Conservation (phyloP, 2,329 filamentous ascomycete species). For the Nothophoma quercina region DNA sequence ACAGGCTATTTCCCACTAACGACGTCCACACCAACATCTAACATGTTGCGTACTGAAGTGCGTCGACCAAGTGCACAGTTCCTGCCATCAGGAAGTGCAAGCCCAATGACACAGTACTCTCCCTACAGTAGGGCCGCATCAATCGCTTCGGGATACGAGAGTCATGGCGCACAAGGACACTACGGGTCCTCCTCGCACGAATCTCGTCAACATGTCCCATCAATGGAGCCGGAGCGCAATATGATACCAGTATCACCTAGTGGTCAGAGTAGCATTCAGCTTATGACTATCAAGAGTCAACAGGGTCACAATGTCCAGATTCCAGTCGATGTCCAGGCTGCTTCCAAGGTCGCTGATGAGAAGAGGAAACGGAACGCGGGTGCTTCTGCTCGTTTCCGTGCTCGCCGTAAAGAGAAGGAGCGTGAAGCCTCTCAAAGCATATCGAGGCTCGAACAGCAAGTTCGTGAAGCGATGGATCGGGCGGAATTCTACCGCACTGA, state of each 20-base stretch:
- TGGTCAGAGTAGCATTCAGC: slow-evolving; percentile 58
- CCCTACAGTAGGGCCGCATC: slow-evolving; percentile 46
- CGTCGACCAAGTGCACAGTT: slow-evolving; percentile 47
- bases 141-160: slow-evolving; percentile 48
- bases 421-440: slow-evolving; percentile 74
- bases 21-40: slow-evolving; percentile 44
- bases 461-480: slow-evolving; percentile 72
- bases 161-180: slow-evolving; percentile 34
- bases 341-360: slow-evolving; percentile 82
- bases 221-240: slow-evolving; percentile 39
- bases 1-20: slow-evolving; percentile 43
- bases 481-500: slow-evolving; percentile 77
- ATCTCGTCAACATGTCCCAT: background rate
- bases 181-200: slow-evolving; percentile 22
- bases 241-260: slow-evolving; percentile 57
- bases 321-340: slow-evolving; percentile 80
- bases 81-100: slow-evolving; percentile 53
- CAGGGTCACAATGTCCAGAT: slow-evolving; percentile 63
- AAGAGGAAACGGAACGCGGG: slow-evolving; percentile 86
- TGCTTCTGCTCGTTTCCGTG: slow-evolving; percentile 82
- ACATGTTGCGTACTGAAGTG: slow-evolving; percentile 33
- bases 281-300: slow-evolving; percentile 62
- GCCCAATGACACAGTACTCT: slow-evolving; percentile 56
- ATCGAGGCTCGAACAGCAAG: slow-evolving; percentile 71
- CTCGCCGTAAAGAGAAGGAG: slow-evolving; percentile 83